These are phyloP conservation scores for Beta corolliflora DNA, from an alignment of 179 eudicot species.

Conservation along the genomic window DNA sequence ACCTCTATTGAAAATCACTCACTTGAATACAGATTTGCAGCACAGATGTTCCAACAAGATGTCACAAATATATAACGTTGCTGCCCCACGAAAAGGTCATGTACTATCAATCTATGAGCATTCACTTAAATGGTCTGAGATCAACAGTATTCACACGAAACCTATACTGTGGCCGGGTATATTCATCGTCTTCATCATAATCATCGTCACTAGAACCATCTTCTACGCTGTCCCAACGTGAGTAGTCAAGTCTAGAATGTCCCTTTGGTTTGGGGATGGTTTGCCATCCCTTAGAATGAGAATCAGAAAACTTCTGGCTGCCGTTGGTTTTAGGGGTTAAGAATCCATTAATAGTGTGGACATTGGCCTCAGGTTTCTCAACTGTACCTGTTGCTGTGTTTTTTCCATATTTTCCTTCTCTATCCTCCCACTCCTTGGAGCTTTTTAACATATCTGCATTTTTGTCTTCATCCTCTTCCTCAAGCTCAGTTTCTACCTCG, in stretches of 20 bases:
- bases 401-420: constrained; percentile 18
- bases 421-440: constrained; percentile 17
- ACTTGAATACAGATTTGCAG: not conserved
- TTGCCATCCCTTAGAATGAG: constrained; percentile 58
- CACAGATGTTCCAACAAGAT: not conserved
- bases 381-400: constrained; percentile 22
- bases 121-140: constrained; percentile 57
- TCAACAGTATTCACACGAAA: constrained; percentile 76
- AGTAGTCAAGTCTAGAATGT: constrained; percentile 82
- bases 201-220: constrained; percentile 66
- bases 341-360: constrained; percentile 9
- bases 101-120: not conserved
- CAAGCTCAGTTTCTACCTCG: constrained; percentile 70
- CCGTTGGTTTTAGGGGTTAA: constrained; percentile 28
- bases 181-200: constrained; percentile 61
- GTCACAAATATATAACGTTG: not conserved
- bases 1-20: no score
- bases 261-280: constrained; percentile 84
- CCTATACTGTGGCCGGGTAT: constrained; percentile 58
- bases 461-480: constrained; percentile 56
- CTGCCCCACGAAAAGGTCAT: not conserved
- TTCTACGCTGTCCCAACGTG: constrained; percentile 79
- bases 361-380: constrained; percentile 17
- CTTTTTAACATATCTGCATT: constrained; percentile 29
- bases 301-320: constrained; percentile 33